These are phyloP conservation scores for Puccinia hordei DNA, from an alignment of 1,284 basidiomycete species.

Conservation along the genomic window DNA sequence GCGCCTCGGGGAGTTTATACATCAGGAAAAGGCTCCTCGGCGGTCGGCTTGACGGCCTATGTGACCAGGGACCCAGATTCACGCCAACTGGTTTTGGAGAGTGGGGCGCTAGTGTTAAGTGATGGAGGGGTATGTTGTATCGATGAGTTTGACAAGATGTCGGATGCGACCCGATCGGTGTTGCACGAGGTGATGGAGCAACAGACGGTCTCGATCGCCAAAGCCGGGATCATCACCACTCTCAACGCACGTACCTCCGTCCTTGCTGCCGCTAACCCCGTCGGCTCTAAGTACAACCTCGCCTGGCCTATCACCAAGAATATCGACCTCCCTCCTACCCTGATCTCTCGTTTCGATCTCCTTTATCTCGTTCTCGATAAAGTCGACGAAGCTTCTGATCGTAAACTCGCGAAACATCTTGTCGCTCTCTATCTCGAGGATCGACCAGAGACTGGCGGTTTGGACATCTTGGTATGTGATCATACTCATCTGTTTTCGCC, in stretches of 20 bases:
- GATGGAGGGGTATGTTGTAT: constrained; percentile 98
- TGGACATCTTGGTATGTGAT: constrained; percentile 74
- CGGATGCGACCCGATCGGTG: constrained; percentile 90
- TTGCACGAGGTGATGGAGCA: constrained; percentile 99
- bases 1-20: constrained; percentile 95
- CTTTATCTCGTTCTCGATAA: constrained; percentile 91
- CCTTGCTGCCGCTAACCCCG: constrained; percentile 93
- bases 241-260: constrained; percentile 98
- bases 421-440: constrained; percentile 94
- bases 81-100: constrained; percentile 94
- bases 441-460: constrained; percentile 69
- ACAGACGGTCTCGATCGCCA: constrained; percentile 99
- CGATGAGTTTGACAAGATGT: too few relatives aligned
- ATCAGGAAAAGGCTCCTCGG: constrained; percentile 95
- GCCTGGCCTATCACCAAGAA: constrained; percentile 61
- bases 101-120: constrained; percentile 91
- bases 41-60: constrained; percentile 96
- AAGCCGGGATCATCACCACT: constrained; percentile 98
- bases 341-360: constrained; percentile 96
- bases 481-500: neutral
- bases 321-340: constrained; percentile 83
- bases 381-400: constrained; percentile 78
- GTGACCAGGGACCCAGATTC: constrained; percentile 97
- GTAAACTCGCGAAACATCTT: constrained; percentile 87
- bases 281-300: constrained; percentile 88